phyloP scores from a whole-genome alignment of 306 rosid genomes.

The Fragaria iinumae region DNA sequence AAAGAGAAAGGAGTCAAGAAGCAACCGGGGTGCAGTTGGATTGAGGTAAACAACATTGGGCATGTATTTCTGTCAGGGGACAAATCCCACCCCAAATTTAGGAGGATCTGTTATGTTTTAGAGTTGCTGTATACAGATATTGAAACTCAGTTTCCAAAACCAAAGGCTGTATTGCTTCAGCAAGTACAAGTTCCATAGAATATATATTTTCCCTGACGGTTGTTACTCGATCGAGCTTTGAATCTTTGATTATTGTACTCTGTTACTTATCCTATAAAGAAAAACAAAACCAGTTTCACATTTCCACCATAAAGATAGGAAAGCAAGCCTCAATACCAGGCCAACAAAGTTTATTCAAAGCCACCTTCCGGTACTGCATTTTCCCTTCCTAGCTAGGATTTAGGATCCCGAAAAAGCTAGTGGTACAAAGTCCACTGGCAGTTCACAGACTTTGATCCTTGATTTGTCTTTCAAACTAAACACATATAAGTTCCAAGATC shows the following conservation, averaged over 20 bases:
- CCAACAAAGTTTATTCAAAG: background rate
- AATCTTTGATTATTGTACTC: too few relatives aligned
- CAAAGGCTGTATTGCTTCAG: slow-evolving; percentile 19
- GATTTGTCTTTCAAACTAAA: background rate
- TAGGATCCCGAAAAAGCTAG: background rate
- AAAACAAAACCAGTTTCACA: too few relatives aligned
- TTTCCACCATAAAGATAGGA: background rate
- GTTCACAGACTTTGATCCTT: background rate
- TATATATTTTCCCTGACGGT: too few relatives aligned
- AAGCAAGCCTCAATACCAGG: background rate
- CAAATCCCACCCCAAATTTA: slow-evolving; percentile 37
- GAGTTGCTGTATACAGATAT: slow-evolving; percentile 36
- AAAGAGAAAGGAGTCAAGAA: slow-evolving; percentile 52
- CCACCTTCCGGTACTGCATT: background rate
- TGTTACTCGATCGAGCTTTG: too few relatives aligned
- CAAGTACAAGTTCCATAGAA: slow-evolving; percentile 18
- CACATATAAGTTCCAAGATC: background rate
- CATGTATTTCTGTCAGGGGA: slow-evolving; percentile 53
- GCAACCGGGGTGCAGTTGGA: slow-evolving; percentile 65
- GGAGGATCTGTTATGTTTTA: slow-evolving; percentile 26
- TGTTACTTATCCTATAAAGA: too few relatives aligned
- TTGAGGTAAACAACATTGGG: slow-evolving; percentile 35
- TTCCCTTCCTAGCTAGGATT: background rate
- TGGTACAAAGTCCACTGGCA: background rate
- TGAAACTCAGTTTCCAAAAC: slow-evolving; percentile 21